phyloP scores from a whole-genome alignment of 2,329 filamentous ascomycete species.

The Thelonectria blattea region DNA sequence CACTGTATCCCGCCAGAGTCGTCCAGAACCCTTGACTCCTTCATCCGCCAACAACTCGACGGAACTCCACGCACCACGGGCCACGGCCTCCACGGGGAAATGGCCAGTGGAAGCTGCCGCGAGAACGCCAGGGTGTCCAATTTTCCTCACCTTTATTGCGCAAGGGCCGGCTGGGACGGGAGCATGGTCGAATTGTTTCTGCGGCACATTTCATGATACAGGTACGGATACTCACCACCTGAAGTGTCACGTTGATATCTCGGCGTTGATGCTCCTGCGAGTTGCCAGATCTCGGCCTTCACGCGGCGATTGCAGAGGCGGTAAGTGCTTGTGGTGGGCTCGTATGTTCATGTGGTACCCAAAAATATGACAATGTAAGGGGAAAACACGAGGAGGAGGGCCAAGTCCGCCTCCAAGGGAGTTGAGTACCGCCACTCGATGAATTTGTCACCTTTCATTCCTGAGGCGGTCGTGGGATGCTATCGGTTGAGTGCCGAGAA shows the following conservation, averaged over 20 bases:
- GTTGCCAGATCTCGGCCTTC: conserved; percentile 5
- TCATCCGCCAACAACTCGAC: not conserved
- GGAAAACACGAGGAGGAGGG: conserved; percentile 11
- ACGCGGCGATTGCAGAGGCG: conserved; percentile 16
- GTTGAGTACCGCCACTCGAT: conserved; percentile 11
- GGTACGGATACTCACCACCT: not conserved
- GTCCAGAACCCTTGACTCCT: not conserved
- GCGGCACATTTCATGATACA: not conserved
- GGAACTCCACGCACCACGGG: conserved; percentile 6
- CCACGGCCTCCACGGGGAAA: conserved; percentile 15
- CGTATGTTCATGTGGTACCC: conserved; percentile 13
- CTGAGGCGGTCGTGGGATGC: conserved; percentile 17
- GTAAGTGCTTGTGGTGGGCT: conserved; percentile 20
- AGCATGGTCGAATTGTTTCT: not conserved
- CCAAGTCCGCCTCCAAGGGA: not conserved
- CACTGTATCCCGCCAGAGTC: conserved; percentile 10
- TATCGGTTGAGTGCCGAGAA: conserved; percentile 28
- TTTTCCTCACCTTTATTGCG: conserved; percentile 2
- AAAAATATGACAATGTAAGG: conserved; percentile 12
- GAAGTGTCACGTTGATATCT: conserved; percentile 13
- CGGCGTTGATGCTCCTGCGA: conserved; percentile 3
- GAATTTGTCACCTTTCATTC: conserved; percentile 23
- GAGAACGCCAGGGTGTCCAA: conserved; percentile 4
- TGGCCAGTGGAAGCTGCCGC: not conserved
- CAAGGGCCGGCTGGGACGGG: conserved; percentile 9